Evolutionary conservation across 78 protist species (phyloP).

Genomic region (slime mould (Dictyostelium discoideum)): dicty_2.7 NC_007090.3:260501-261000

Average conservation of each 20-base stretch:
- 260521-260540: background rate
- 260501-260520: background rate
- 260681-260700: background rate
- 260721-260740: background rate
- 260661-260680: conserved; percentile 42
- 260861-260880: background rate
- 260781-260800: background rate
- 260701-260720: background rate
- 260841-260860: conserved; percentile 9
- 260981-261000: conserved; percentile 3
- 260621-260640: background rate
- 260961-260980: background rate
- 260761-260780: background rate
- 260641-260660: conserved; percentile 12
- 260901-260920: background rate
- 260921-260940: background rate
- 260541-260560: conserved; percentile 1
- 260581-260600: conserved; percentile 56
- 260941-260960: conserved; percentile 2
- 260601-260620: conserved; percentile 32
- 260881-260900: background rate
- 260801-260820: background rate
- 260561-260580: background rate
- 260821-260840: background rate
- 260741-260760: background rate